phyloP scores from a whole-genome alignment of 371 early-diverging fungal genomes.

The Chytridium lagenaria region DNA sequence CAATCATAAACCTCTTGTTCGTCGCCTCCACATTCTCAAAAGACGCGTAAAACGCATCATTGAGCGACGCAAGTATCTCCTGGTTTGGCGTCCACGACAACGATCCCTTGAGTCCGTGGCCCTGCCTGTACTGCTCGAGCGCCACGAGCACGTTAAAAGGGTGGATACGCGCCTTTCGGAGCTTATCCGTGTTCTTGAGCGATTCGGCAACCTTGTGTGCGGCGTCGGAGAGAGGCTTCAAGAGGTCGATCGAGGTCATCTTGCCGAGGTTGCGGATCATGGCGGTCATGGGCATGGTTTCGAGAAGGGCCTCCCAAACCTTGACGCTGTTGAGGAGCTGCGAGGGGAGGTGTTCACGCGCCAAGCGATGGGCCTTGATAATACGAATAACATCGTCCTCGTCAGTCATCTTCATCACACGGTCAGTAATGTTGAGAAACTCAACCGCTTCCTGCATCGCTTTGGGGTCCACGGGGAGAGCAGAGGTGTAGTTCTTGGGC shows the following conservation, averaged over 20 bases:
- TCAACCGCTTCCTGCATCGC: not conserved
- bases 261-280: constrained; percentile 34
- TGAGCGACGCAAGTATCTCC: constrained; percentile 21
- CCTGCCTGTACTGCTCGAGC: constrained; percentile 23
- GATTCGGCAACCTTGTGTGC: not conserved
- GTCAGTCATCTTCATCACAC: not conserved
- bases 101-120: constrained; percentile 23
- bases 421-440: constrained; percentile 18
- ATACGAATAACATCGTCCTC: constrained; percentile 2
- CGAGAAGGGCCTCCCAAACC: constrained; percentile 31
- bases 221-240: constrained; percentile 20
- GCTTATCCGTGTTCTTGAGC: not conserved
- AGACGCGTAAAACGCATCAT: constrained; percentile 29
- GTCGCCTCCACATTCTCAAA: constrained; percentile 30
- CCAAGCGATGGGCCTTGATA: constrained; percentile 21
- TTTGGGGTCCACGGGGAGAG: not conserved
- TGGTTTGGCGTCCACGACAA: constrained; percentile 27
- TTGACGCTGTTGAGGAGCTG: constrained; percentile 13
- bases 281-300: constrained; percentile 24
- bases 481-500: not conserved
- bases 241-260: constrained; percentile 20
- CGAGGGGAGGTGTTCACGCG: constrained; percentile 33
- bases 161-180: constrained; percentile 32
- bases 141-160: constrained; percentile 36
- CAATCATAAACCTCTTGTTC: constrained; percentile 21